phyloP scores from a whole-genome alignment of 257 asterid species.

The Hygrophila difformis region DNA sequence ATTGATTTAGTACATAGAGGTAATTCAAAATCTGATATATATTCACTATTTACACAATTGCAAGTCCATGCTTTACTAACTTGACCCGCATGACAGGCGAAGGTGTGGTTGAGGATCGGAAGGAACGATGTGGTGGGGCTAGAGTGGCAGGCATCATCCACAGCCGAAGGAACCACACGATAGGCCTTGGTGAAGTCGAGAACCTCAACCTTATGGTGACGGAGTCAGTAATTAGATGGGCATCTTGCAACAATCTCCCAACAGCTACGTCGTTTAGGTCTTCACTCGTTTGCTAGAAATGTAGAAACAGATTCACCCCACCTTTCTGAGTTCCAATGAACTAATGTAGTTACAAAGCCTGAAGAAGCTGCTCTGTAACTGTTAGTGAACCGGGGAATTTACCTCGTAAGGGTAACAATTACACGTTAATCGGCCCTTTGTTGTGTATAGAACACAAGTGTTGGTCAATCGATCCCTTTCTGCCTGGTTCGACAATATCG shows the following conservation, averaged over 20 bases:
- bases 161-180: conserved; percentile 63
- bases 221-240: conserved; percentile 78
- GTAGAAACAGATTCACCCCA: too few species aligned
- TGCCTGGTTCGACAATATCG: too few species aligned
- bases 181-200: conserved; percentile 56
- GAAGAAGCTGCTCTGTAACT: too few species aligned
- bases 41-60: background rate
- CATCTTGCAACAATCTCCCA: conserved; percentile 63
- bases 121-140: conserved; percentile 17
- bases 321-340: too few species aligned
- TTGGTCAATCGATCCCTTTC: too few species aligned
- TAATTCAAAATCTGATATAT: conserved; percentile 17
- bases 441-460: too few species aligned
- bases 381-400: too few species aligned
- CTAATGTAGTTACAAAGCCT: too few species aligned
- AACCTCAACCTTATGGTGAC: conserved; percentile 49
- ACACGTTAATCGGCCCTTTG: too few species aligned
- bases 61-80: too few species aligned
- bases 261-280: conserved; percentile 58
- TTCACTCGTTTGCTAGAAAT: conserved; percentile 52
- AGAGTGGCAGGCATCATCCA: conserved; percentile 32
- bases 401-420: too few species aligned
- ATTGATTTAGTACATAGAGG: conserved; percentile 35
- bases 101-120: conserved; percentile 24
- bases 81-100: conserved; percentile 17